Conservation (phyloP, 495 filamentous ascomycete species). For the Articulospora tetracladia region DNA sequence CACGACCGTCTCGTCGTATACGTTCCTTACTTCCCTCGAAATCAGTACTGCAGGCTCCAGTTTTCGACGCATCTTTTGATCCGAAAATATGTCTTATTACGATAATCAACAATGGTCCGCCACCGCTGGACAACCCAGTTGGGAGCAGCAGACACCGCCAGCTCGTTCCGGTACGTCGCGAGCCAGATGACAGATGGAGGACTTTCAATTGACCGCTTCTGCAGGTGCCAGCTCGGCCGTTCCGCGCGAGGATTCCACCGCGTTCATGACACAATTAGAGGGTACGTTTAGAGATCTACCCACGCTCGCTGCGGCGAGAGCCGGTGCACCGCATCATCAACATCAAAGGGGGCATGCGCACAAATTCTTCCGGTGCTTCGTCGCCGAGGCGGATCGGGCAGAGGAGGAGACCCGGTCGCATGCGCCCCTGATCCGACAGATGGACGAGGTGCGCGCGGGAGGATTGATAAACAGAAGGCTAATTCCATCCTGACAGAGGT, state of each 20-base stretch:
- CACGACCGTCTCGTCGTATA: slow-evolving; percentile 17
- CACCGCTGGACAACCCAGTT: slow-evolving; percentile 60
- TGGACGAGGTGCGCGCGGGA: neutral
- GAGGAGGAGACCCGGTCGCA: slow-evolving; percentile 1
- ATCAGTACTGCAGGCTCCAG: slow-evolving; percentile 27
- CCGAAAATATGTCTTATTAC: slow-evolving; percentile 76
- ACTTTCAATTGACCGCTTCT: slow-evolving; percentile 32
- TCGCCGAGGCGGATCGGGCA: neutral
- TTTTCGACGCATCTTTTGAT: slow-evolving; percentile 22
- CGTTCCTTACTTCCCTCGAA: slow-evolving; percentile 23
- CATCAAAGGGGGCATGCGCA: neutral
- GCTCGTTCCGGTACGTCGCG: slow-evolving; percentile 72
- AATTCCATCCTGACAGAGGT: slow-evolving; percentile 66
- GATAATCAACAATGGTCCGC: slow-evolving; percentile 78
- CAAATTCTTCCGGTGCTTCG: neutral
- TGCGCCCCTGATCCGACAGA: slow-evolving; percentile 4
- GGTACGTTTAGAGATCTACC: slow-evolving; percentile 56
- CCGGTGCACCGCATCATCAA: too few species aligned
- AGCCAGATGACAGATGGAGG: neutral
- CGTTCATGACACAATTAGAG: slow-evolving; percentile 88
- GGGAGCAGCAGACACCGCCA: slow-evolving; percentile 83
- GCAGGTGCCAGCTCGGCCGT: slow-evolving; percentile 73
- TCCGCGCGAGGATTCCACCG: slow-evolving; percentile 72
- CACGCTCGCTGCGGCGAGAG: too few species aligned
- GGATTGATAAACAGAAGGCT: slow-evolving; percentile 6